Evolutionary conservation across 2,329 filamentous ascomycete genomes (phyloP).

Genomic region (Colletotrichum sp.): DNA sequence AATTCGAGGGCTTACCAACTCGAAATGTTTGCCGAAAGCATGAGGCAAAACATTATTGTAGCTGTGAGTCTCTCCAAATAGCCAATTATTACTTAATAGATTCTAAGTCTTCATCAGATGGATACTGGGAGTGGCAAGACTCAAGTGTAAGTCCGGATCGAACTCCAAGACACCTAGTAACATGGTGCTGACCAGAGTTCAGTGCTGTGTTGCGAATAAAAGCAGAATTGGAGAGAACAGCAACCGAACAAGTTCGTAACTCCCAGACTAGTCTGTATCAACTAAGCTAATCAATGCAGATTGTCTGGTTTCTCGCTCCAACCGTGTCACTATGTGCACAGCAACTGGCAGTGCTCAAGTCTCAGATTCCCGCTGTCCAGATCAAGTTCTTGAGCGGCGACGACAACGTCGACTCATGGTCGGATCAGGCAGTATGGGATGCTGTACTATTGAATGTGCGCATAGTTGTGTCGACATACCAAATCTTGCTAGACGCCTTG

Average conservation of each 20-base stretch:
- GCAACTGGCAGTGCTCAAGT: constrained; percentile 64
- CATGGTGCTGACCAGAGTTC: constrained; percentile 23
- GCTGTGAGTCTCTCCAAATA: constrained; percentile 52
- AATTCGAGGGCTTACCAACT: constrained; percentile 69
- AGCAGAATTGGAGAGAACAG: constrained; percentile 62
- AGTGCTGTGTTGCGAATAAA: constrained; percentile 73
- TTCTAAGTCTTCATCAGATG: constrained; percentile 58
- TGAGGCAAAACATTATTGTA: constrained; percentile 74
- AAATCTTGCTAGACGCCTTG: constrained; percentile 76
- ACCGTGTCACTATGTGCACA: constrained; percentile 72
- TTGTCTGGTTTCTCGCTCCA: constrained; percentile 77
- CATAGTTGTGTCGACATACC: constrained; percentile 80
- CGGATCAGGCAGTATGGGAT: constrained; percentile 69
- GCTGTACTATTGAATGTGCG: constrained; percentile 66
- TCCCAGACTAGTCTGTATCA: background rate
- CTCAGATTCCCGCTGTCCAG: constrained; percentile 64
- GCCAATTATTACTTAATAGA: background rate
- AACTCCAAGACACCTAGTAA: background rate
- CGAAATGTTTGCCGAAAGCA: constrained; percentile 77
- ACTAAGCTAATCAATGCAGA: constrained; percentile 37
- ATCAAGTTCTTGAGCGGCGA: constrained; percentile 69
- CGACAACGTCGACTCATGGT: constrained; percentile 78
- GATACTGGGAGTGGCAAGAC: constrained; percentile 83
- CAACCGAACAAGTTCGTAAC: constrained; percentile 55
- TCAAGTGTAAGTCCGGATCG: constrained; percentile 62